Evolutionary conservation across 805 yeast species (phyloP), one percentile per base, ranked within the genome.

Genomic region (Yarrowia sp.): DNA sequence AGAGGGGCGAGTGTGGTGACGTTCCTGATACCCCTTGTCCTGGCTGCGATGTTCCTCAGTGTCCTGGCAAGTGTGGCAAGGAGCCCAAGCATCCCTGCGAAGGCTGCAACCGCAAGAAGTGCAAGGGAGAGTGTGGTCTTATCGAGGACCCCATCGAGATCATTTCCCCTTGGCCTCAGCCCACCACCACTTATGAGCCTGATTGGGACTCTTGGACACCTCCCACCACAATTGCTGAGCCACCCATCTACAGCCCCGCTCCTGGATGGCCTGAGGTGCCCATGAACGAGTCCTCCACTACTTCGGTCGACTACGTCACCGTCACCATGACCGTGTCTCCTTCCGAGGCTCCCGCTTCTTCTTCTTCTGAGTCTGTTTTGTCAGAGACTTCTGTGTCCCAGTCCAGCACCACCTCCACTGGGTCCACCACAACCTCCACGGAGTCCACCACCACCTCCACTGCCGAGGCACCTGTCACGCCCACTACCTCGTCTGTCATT

Each of bases 241-340:
- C 61, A 2, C 61, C 61, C 3, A 34, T 55, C 40, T 55, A 55
- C 46, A 55, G 61, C 12, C 61, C 46, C 4, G 61, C 61, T n/a
- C 61, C 61, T 24, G 61, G 61, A 8, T 55, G 61, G 61, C 61
- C 61, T 9, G 61, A 55, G 46, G 61, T 55, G 9, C 61, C 61
- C 20, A 42, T 38, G 61, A 55, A 30, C 17, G 61, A 55, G 15
- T 24, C 46, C 5, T 15, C 60, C 13, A 7, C 58, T 9, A 14
- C 61, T 9, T 1, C 36, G 9, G 46, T 55, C 10, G 61, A 55
- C 38, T 55, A 55, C 20, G 61, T 55, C 61, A 55, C 61, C n/a
- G 61, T 55, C 20, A 55, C 61, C 30, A 24, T 36, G 10, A 40
- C 61, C 2, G 36, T 24, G 13, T 24, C 34, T 2, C 38, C 44